Evolutionary conservation across 2,329 filamentous ascomycete genomes (phyloP).

Genomic region (Dactylellina haptotyla): DNA sequence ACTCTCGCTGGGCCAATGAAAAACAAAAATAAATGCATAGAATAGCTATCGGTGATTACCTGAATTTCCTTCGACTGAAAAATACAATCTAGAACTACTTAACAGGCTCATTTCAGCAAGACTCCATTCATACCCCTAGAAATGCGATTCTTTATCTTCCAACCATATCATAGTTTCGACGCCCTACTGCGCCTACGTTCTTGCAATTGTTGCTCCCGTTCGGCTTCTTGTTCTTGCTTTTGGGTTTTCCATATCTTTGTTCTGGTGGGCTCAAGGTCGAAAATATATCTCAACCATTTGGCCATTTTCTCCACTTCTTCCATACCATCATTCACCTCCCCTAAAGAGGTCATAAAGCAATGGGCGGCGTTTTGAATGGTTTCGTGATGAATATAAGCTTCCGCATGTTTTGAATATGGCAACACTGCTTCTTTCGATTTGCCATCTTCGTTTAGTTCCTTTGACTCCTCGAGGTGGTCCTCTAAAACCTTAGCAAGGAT

Average conservation of each 20-base stretch:
- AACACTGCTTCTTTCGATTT: neutral
- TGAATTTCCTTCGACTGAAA: too few species aligned
- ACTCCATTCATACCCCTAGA: too few species aligned
- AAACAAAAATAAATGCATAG: too few species aligned
- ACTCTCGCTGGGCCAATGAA: too few species aligned
- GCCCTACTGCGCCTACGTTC: neutral
- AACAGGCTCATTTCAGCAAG: too few species aligned
- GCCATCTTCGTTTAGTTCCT: neutral
- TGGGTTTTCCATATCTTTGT: slow-evolving; percentile 14
- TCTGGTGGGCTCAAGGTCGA: slow-evolving; percentile 1
- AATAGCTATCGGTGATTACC: too few species aligned
- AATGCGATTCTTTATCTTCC: neutral
- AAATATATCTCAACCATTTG: slow-evolving; percentile 6
- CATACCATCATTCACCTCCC: slow-evolving; percentile 3
- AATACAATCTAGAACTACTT: neutral
- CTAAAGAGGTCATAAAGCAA: slow-evolving; percentile 22
- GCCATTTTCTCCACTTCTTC: slow-evolving; percentile 38
- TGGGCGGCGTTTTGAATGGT: slow-evolving; percentile 23
- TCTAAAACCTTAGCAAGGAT: too few species aligned
- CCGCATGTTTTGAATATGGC: neutral
- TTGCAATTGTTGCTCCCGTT: neutral
- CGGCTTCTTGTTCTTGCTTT: neutral
- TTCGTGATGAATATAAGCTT: slow-evolving; percentile 26
- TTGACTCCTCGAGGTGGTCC: neutral
- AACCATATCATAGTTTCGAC: slow-evolving; percentile 12